phyloP scores from a whole-genome alignment of 306 rosid species.

The Pyrus communis region DNA sequence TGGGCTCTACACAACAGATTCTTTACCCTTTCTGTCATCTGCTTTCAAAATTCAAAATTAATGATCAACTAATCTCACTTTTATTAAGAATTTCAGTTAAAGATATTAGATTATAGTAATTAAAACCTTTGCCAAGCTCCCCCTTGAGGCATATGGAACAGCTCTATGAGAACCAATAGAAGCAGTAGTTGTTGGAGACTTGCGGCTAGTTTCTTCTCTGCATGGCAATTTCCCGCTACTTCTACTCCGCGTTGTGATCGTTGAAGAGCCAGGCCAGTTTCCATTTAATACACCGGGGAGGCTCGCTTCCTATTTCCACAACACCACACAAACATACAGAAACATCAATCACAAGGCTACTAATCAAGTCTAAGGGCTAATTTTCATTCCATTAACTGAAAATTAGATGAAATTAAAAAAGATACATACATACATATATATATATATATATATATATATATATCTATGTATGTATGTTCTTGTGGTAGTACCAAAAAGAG shows the following conservation, averaged over 20 bases:
- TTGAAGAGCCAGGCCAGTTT: slow-evolving; percentile 42
- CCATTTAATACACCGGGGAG: slow-evolving; percentile 52
- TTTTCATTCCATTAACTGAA: background rate
- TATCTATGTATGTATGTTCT: background rate
- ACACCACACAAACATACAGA: background rate
- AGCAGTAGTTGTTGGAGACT: slow-evolving; percentile 49
- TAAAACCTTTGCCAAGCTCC: slow-evolving; percentile 62
- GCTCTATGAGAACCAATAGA: slow-evolving; percentile 46
- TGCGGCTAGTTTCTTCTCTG: slow-evolving; percentile 51
- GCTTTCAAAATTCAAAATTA: slow-evolving; percentile 9
- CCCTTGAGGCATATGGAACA: slow-evolving; percentile 55
- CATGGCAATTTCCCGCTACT: slow-evolving; percentile 49
- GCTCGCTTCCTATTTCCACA: slow-evolving; percentile 55
- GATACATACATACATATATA: too few species aligned
- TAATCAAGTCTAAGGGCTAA: background rate
- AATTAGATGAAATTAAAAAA: background rate
- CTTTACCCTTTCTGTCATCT: slow-evolving; percentile 67
- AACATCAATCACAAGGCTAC: background rate
- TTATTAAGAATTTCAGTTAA: background rate
- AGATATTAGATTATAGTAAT: background rate
- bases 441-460: too few species aligned
- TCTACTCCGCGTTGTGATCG: slow-evolving; percentile 62
- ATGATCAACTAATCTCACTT: background rate
- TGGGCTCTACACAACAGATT: slow-evolving; percentile 54
- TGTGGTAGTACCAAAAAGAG: slow-evolving; percentile 55